Conservation (phyloP, 192 early-diverging fungal species). For the Podila verticillata region DNA sequence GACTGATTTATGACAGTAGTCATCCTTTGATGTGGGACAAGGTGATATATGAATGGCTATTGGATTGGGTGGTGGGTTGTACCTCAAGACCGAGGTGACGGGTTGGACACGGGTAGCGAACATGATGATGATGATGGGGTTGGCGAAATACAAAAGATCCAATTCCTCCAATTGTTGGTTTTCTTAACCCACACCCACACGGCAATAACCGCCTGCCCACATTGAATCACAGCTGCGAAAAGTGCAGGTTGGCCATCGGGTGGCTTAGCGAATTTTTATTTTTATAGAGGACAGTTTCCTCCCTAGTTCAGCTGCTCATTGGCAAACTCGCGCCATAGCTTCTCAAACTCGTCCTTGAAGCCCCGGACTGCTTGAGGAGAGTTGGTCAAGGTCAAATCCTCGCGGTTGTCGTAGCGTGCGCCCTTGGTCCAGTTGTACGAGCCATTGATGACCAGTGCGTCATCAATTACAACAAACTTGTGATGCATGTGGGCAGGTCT, state of each 20-base stretch:
- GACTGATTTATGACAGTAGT: background rate
- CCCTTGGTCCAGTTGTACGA: constrained; percentile 73
- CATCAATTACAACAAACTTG: constrained; percentile 76
- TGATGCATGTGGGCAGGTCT: constrained; percentile 71
- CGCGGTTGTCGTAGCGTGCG: constrained; percentile 74
- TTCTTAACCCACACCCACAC: background rate
- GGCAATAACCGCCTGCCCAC: too few species aligned
- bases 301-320: background rate
- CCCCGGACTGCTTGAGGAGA: constrained; percentile 62
- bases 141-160: constrained; percentile 3
- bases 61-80: background rate
- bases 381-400: constrained; percentile 75
- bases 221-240: background rate
- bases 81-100: constrained; percentile 44
- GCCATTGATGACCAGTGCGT: constrained; percentile 65
- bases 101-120: constrained; percentile 49
- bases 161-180: background rate
- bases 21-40: background rate
- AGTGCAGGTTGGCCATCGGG: background rate
- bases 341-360: constrained; percentile 69
- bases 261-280: constrained; percentile 2
- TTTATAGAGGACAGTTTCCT: background rate
- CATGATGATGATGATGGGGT: constrained; percentile 19
- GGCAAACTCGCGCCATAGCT: constrained; percentile 66
- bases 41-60: background rate